phyloP scores from a whole-genome alignment of 805 yeast genomes.

The Nakazawaea peltata region DNA sequence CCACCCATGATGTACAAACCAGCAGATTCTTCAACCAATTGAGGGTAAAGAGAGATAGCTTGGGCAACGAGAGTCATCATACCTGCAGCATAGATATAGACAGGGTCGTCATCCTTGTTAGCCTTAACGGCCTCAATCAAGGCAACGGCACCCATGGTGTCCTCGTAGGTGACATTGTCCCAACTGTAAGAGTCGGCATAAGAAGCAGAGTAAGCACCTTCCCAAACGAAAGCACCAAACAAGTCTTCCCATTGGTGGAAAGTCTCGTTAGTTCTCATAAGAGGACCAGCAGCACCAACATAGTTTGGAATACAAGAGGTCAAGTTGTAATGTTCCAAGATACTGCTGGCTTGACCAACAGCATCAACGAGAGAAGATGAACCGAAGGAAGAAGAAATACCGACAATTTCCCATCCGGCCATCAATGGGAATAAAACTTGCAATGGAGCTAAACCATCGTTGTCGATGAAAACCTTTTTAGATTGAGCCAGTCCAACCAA shows the following conservation, averaged over 20 bases:
- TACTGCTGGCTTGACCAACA: constrained; percentile 24
- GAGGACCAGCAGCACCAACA: constrained; percentile 29
- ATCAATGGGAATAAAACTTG: constrained; percentile 28
- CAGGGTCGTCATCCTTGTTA: constrained; percentile 26
- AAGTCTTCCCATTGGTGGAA: constrained; percentile 30
- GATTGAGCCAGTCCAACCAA: constrained; percentile 9
- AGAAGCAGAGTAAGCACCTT: constrained; percentile 28
- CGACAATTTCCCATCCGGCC: constrained; percentile 31
- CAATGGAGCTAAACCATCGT: constrained; percentile 31
- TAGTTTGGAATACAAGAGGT: constrained; percentile 21
- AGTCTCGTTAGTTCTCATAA: constrained; percentile 29
- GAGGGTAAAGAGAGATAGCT: constrained; percentile 31
- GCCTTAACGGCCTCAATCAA: constrained; percentile 30
- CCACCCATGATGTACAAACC: constrained; percentile 37
- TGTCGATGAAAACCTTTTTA: constrained; percentile 32
- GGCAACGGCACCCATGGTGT: constrained; percentile 29
- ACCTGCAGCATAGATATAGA: constrained; percentile 31
- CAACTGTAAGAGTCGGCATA: constrained; percentile 25
- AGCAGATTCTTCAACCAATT: constrained; percentile 28
- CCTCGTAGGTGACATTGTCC: constrained; percentile 23
- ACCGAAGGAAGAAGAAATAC: constrained; percentile 31
- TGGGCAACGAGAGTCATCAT: constrained; percentile 37
- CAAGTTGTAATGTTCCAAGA: constrained; percentile 25
- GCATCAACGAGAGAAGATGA: constrained; percentile 30
- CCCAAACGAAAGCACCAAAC: constrained; percentile 32